Percentiles rank a stretch among this genome's conserved stretches.
Evolutionary conservation across 805 yeast species (phyloP).

Genomic region (Nakazawaea ishiwadae): DNA sequence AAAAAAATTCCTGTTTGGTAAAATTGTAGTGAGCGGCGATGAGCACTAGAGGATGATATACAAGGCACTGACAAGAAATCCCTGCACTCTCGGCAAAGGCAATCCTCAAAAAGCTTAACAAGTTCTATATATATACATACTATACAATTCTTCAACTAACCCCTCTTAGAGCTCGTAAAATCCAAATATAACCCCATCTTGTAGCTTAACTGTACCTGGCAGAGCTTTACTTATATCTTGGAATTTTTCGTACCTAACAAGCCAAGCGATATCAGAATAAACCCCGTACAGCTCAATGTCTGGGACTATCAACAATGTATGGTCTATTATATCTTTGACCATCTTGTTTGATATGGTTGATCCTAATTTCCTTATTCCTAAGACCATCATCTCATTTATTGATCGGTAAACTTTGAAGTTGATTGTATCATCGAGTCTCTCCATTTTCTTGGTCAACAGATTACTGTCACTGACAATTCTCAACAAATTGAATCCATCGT

Average conservation of each 20-base stretch:
- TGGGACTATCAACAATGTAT: conserved; percentile 23
- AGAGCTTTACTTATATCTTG: neutral
- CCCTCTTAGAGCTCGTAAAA: no score
- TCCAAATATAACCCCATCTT: neutral
- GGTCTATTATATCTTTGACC: conserved; percentile 30
- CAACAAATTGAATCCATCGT: neutral
- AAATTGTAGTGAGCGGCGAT: no score
- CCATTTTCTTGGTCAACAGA: neutral
- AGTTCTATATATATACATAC: no score
- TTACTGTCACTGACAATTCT: conserved; percentile 15
- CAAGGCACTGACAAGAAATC: no score
- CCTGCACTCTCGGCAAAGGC: no score
- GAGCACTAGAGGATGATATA: no score
- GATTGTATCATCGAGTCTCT: conserved; percentile 14
- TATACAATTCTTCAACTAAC: no score
- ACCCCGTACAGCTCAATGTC: conserved; percentile 22
- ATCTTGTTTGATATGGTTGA: conserved; percentile 33
- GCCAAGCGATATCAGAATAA: conserved; percentile 22
- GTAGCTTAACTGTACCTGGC: neutral
- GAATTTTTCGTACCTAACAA: conserved; percentile 8
- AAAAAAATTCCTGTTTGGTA: no score
- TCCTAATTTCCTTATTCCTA: conserved; percentile 35
- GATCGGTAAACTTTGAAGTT: conserved; percentile 22
- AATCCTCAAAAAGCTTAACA: no score
- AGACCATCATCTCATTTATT: conserved; percentile 27